Evolutionary conservation across 1,284 basidiomycete species (phyloP), one percentile per base, ranked within the genome.

Genomic region (Marasmius tenuissimus): DNA sequence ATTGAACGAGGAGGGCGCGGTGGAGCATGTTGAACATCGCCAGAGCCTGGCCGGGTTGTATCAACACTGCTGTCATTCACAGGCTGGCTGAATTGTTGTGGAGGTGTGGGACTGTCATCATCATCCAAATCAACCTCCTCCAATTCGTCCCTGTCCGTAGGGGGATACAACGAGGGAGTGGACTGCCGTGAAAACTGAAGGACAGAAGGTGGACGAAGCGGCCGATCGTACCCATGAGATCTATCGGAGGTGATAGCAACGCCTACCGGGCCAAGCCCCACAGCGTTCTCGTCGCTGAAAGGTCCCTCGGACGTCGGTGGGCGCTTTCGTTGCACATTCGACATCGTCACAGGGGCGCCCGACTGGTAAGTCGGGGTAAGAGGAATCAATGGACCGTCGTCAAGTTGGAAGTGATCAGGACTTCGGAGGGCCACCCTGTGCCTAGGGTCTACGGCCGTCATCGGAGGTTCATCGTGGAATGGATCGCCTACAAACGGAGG

Each of bases 111-210:
- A 14, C 27, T 27, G 27, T 27, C 27, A 27, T 27, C 27, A 27
- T 22, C 57, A 33, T 60, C 52, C 40, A 70, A 62, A 60, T 70
- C 61, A 45, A 68, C 65, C 12, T 69, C 64, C 63, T 66, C 65
- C 61, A 71, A 62, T 37, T 76, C 74, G 40, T 72, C 74, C n/a
- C 78, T 75, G 6, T 85, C 70, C 48, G 80, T 83, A 1, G 82
- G 76, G 11, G 85, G 83, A 70, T 87, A 87, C 58, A 87, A 76
- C 0, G 86, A 87, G 22, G 85, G 85, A 58, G 78, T 85, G 4
- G 85, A 86, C 45, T 73, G 77, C n/a, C 68, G 68, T 11, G 78
- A 75, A 60, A 73, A 67, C 47, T 75, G 76, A 50, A 66, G 69
- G 54, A 65, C 66, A 35, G 62, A 68, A 7, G 58, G 59, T 33